A percentile compares a stretch with the other conserved stretches of the same genome.
Evolutionary conservation across 495 filamentous ascomycete genomes (phyloP).

Genomic region (Rhizodiscina lignyota): DNA sequence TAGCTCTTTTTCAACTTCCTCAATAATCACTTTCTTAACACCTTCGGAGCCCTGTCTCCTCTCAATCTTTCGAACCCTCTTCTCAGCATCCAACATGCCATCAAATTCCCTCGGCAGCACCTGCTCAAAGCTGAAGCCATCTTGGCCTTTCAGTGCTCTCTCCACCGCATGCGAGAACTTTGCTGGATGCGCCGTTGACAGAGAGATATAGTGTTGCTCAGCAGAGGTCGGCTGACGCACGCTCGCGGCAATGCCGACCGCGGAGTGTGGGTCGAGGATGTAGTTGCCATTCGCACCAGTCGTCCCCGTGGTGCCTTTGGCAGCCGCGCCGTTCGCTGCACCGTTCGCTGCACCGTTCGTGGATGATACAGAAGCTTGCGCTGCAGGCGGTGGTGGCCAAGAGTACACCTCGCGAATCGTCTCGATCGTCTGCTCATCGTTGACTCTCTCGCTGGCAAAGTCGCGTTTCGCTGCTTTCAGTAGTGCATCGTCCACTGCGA

Average conservation of each 20-base stretch:
- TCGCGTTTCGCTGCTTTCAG: slow-evolving; percentile 42
- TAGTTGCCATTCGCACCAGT: slow-evolving; percentile 36
- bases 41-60: slow-evolving; percentile 20
- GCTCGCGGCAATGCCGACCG: slow-evolving; percentile 65
- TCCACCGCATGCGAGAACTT: slow-evolving; percentile 77
- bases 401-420: slow-evolving; percentile 58
- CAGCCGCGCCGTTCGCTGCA: too few species aligned
- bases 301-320: slow-evolving; percentile 7
- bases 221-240: slow-evolving; percentile 29
- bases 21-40: slow-evolving; percentile 15
- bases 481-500: slow-evolving; percentile 50
- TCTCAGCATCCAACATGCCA: slow-evolving; percentile 50
- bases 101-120: slow-evolving; percentile 67
- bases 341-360: too few species aligned
- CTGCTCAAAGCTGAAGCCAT: slow-evolving; percentile 51
- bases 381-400: slow-evolving; percentile 5
- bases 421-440: slow-evolving; percentile 55
- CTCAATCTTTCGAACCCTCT: slow-evolving; percentile 31
- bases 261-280: slow-evolving; percentile 82
- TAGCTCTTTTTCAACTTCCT: too few species aligned
- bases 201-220: slow-evolving; percentile 47
- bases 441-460: slow-evolving; percentile 74
- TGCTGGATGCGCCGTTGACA: slow-evolving; percentile 85
- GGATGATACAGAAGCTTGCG: too few species aligned
- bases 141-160: slow-evolving; percentile 47